Evolutionary conservation across 2,329 filamentous ascomycete species (phyloP).

Genomic region (Colletotrichum spaethianum): DNA sequence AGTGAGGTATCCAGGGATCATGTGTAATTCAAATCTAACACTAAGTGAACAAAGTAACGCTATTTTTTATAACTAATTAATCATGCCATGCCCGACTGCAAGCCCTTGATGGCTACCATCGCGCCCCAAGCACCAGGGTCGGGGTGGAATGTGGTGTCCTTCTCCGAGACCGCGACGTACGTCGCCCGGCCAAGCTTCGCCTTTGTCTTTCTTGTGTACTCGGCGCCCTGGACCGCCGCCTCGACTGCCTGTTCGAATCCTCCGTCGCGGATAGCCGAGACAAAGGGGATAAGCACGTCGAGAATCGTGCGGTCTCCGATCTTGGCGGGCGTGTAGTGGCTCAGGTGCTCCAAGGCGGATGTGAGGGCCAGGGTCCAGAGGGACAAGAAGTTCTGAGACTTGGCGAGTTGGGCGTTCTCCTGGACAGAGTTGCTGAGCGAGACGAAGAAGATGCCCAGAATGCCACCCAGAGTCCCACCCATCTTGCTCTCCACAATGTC

Average conservation of each 20-base stretch:
- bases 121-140: constrained; percentile 82
- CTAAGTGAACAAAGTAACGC: not conserved
- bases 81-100: constrained; percentile 47
- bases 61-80: too few species aligned
- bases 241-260: constrained; percentile 70
- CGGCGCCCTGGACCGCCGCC: constrained; percentile 72
- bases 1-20: too few species aligned
- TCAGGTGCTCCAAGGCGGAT: constrained; percentile 61
- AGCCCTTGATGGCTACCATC: constrained; percentile 66
- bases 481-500: constrained; percentile 70
- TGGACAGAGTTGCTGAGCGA: constrained; percentile 48
- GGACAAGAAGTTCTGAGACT: constrained; percentile 50
- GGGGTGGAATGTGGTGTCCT: constrained; percentile 65
- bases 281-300: constrained; percentile 70
- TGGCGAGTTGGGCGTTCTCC: constrained; percentile 45
- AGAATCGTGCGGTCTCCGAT: constrained; percentile 71
- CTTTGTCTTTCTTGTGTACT: constrained; percentile 75
- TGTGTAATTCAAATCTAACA: not conserved
- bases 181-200: constrained; percentile 77
- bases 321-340: constrained; percentile 68
- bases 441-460: constrained; percentile 69
- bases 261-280: constrained; percentile 60
- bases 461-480: constrained; percentile 67
- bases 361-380: constrained; percentile 61
- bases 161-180: constrained; percentile 71